These are phyloP conservation scores for Alloteropsis angusta DNA, from an alignment of 202 grass and related monocot species.

Conservation along the genomic window DNA sequence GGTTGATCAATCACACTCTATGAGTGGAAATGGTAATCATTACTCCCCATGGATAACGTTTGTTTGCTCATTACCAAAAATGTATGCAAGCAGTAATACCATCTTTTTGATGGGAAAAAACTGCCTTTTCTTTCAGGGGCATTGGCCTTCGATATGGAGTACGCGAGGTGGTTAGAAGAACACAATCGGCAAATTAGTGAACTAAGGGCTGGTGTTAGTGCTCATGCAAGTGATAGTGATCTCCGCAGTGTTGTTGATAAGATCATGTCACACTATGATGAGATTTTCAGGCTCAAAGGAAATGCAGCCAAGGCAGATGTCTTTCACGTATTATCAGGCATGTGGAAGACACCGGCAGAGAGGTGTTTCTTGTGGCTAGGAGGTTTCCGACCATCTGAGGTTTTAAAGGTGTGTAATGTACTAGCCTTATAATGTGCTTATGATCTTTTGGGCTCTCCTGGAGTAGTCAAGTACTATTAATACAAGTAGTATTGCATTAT, in stretches of 20 bases:
- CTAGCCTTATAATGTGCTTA: background rate
- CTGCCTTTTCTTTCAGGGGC: constrained; percentile 51
- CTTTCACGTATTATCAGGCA: constrained; percentile 92
- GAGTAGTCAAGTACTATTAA: background rate
- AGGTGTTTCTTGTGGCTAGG: constrained; percentile 95
- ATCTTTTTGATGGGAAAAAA: background rate
- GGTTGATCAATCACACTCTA: constrained; percentile 73
- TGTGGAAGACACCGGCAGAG: constrained; percentile 97
- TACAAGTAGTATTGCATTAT: background rate
- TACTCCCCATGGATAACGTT: background rate
- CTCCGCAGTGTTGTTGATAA: constrained; percentile 61
- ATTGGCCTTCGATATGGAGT: constrained; percentile 87
- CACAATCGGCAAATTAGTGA: constrained; percentile 87
- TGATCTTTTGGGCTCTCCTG: constrained; percentile 9
- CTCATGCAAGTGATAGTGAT: constrained; percentile 82
- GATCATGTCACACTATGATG: constrained; percentile 78
- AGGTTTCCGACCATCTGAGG: constrained; percentile 79
- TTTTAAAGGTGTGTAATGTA: constrained; percentile 64
- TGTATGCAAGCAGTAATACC: constrained; percentile 3
- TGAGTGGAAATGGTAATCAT: constrained; percentile 73
- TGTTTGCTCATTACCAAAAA: background rate
- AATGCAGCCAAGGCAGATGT: constrained; percentile 83
- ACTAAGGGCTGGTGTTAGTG: constrained; percentile 74
- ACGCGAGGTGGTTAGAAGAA: constrained; percentile 86
- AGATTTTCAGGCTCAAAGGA: constrained; percentile 82